Evolutionary conservation across 78 protist genomes (phyloP).

Genomic region (Dictyostelium intermedium): DNA sequence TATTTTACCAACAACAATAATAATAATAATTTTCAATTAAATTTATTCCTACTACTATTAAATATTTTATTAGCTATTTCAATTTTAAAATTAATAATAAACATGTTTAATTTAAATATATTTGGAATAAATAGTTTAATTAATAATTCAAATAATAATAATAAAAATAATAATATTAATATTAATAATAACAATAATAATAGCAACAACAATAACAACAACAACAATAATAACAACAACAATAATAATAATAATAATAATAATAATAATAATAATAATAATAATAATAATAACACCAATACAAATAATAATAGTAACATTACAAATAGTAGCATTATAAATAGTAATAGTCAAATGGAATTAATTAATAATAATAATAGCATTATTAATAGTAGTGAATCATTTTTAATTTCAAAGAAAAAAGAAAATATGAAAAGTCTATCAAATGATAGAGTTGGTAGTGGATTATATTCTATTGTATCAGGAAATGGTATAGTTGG

Average conservation of each 20-base stretch:
- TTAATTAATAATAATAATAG: neutral
- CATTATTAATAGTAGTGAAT: neutral
- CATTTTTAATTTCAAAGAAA: neutral
- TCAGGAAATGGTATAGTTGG: conserved; percentile 29
- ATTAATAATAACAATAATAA: neutral
- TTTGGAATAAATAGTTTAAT: neutral
- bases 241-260: neutral
- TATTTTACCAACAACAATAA: neutral
- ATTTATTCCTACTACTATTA: neutral
- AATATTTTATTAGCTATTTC: neutral
- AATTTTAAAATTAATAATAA: neutral
- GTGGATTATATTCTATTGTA: conserved; percentile 45
- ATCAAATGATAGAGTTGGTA: neutral
- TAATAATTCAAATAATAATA: neutral
- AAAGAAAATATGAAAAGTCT: conserved; percentile 1
- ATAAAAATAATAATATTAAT: neutral
- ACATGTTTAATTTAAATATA: neutral
- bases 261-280: neutral
- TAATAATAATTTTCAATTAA: too few species aligned
- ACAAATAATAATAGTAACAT: neutral
- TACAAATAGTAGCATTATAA: neutral
- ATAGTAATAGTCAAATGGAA: neutral
- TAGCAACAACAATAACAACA: neutral
- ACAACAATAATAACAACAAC: neutral
- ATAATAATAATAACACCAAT: neutral